Evolutionary conservation across 768 basidiomycete genomes (phyloP), one percentile per base, ranked within the genome.

Genomic region (Epithele typhae): DNA sequence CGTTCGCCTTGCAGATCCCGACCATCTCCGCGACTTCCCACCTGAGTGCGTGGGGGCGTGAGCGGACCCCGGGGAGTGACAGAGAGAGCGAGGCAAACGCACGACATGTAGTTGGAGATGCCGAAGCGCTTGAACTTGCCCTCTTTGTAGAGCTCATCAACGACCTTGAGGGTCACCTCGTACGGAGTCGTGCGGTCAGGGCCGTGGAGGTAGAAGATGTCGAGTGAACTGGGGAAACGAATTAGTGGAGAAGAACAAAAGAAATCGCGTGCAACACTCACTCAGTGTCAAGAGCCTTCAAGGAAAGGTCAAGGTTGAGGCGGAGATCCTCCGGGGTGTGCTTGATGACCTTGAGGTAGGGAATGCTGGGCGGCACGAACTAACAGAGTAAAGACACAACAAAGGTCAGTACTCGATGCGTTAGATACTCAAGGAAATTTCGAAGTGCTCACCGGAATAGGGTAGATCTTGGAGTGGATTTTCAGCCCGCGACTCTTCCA

Each of bases 11-110:
- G 61, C 78, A 79, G 25, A 80, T 80, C 0, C 68, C 67, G 0
- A 79, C 72, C 17, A 81, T 68, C 55, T 80, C 78, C 5, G 78
- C 77, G 17, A 80, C 77, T 68, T 72, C 35, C 36, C 37, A 39
- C 17, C 37, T 39, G 19, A 7, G 27, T n/a, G 27, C 27, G 14
- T 7, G 14, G 27, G 14, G 8, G 27, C 14, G 7, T 30, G 27
- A 14, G 7, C 27, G 14, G 27, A 7, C 7, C 8, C 8, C 27
- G 14, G 11, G 14, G 7, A 58, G 72, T 7, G 8, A 7, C 14
- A 30, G 27, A 30, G 49, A 53, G 23, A 37, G 48, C n/a, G 46
- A 8, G 21, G 48, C 58, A 24, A 56, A 59, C 72, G 48, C 64
- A 75, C 58, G 69, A 55, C 52, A 64, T 62, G 54, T 65, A 75